Base-by-base conservation (phyloP, 805 yeast genomes). In the Sugiyamaella qingdaonensis region DNA sequence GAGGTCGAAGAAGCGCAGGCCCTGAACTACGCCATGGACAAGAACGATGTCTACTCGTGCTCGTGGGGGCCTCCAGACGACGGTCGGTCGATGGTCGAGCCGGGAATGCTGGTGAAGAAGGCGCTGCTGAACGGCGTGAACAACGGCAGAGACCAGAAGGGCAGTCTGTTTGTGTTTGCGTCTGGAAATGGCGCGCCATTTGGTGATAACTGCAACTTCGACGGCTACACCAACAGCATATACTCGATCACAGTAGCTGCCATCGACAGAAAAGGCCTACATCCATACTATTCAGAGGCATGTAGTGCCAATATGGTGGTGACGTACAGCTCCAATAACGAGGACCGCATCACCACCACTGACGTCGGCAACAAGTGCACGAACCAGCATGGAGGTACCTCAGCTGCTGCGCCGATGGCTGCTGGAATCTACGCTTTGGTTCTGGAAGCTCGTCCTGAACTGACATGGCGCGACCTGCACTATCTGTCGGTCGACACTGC, bases 41-140 rank as follows among this genome's bases (percentile, higher is more conserved):
- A 81, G 27, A 94, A 94, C 68, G 96, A 94, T 68, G 94, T 94
- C 37, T 94, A 90, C 67, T 88, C 96, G 2, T 94, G 99, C 69
- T 89, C 97, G 2, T 94, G 99, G 99, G 99, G 99, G 7, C 99
- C 99, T 1, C 79, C 89, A 2, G 99, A 94, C 68, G 88, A 92
- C 67, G 99, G 99, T 0, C 76, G 68, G 53, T 80, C 95, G 1
- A 80, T 94, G 77, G 90, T 88, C 49, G 94, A 81, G 2, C 99
- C 99, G 0, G 87, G 88, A 21, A 67, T 73, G 33, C 63, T 92
- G 29, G 96, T 92, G 5, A 79, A 80, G 62, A 82, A 87, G 56
- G 95, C 98, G 1, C 78, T 94, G 68, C 66, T 87, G n/a, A 86
- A 83, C 63, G 97, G 97, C 50, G 78, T 88, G 13, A 82, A 79